Base-by-base conservation (phyloP, 768 basidiomycete species). In the Tricholoma flavovirens region DNA sequence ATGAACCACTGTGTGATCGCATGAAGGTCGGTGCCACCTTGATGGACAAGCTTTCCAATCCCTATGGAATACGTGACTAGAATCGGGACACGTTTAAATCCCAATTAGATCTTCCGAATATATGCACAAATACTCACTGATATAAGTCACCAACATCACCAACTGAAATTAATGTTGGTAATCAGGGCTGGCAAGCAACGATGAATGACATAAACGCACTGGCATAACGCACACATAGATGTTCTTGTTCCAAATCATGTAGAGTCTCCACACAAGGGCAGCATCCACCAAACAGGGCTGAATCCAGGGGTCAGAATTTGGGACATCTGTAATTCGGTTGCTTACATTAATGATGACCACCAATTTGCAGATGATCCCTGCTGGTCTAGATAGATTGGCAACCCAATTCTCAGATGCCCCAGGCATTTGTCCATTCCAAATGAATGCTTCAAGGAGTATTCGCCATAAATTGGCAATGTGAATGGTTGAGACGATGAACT, bases 181-280 rank as follows among this genome's bases (percentile, higher is more conserved):
- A 24, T 45, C 24, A 12, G 24, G 17, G 46, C 21, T 36, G 24
- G 24, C 24, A 26, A n/a, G 32, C 33, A 10, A 15, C 15, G 26
- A 36, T 4, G 24, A 42, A 21, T 4, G 17, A 21, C 19, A 12
- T 45, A 50, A 21, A 48, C 38, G 22, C 42, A 58, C 57, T 4
- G 49, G 53, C 24, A 49, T 17, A 7, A 49, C 14, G 50, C 19
- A 59, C 42, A 38, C 42, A 24, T 49, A 56, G 1, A 50, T 30
- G 22, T 59, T 63, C 3, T 56, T 58, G 7, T 56, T 57, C 62
- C 62, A 63, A 3, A 66, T 59, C 17, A 58, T 51, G 35, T 66
- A 63, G 4, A 63, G 40, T 4, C 64, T 42, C 64, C 64, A 66
- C 12, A 66, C 42, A n/a, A 66, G 52, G 21, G 60, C 52, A 19